Conservation (phyloP, 164 flowering plant species). For the Magnolia sinica region DNA sequence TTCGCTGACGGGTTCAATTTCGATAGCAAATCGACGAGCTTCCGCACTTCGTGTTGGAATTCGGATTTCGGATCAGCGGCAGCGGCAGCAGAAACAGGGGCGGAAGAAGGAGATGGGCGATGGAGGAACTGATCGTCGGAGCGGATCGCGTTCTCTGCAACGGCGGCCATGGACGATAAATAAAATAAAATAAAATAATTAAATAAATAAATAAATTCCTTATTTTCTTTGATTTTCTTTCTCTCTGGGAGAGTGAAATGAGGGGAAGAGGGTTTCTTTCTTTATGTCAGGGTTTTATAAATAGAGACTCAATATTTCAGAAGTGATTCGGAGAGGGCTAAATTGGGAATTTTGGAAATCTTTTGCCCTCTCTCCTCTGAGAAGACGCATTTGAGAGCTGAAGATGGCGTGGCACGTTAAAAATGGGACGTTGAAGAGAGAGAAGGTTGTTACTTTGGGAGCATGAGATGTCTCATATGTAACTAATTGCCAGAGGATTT, state of each 20-base stretch:
- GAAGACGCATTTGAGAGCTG: neutral
- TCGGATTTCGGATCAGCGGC: slow-evolving; percentile 23
- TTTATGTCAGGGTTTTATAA: neutral
- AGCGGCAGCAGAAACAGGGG: neutral
- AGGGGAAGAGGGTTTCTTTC: neutral
- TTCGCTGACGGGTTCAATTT: slow-evolving; percentile 74
- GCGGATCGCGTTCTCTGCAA: slow-evolving; percentile 24
- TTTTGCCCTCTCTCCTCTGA: neutral
- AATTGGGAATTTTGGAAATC: neutral
- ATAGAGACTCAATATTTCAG: too few relatives aligned
- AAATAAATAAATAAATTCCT: neutral
- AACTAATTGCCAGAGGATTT: slow-evolving; percentile 10
- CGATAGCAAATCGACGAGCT: slow-evolving; percentile 62
- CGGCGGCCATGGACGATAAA: slow-evolving; percentile 28
- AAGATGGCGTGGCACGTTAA: slow-evolving; percentile 6
- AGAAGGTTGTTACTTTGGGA: slow-evolving; percentile 6
- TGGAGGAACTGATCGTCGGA: slow-evolving; percentile 21
- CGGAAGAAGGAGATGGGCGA: neutral
- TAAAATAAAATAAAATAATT: neutral
- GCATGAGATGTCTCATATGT: slow-evolving; percentile 3
- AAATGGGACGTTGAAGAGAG: neutral
- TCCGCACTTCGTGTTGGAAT: slow-evolving; percentile 48
- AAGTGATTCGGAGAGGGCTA: neutral
- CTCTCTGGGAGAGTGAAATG: neutral
- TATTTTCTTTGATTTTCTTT: neutral